Conservation (phyloP, 2,329 filamentous ascomycete genomes). For the Phaeosphaeriaceae sp. region DNA sequence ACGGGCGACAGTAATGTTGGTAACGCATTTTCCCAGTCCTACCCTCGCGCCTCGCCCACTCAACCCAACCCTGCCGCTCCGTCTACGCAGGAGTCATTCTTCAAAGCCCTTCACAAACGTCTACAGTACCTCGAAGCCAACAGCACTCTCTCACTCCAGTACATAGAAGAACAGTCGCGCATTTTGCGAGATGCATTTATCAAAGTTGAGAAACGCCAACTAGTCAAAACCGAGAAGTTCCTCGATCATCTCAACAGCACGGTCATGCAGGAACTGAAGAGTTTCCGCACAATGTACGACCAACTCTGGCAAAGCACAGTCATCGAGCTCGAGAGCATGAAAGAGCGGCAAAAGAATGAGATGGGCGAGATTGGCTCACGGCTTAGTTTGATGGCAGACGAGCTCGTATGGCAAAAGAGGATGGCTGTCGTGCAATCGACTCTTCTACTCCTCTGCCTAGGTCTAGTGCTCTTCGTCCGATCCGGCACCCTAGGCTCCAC, state of each 20-base stretch:
- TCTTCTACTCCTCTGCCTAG: constrained; percentile 83
- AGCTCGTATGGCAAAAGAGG: constrained; percentile 81
- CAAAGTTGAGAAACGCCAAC: constrained; percentile 85
- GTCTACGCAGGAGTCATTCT: constrained; percentile 95
- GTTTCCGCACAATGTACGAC: constrained; percentile 79
- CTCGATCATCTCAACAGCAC: constrained; percentile 86
- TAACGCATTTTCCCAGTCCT: constrained; percentile 21
- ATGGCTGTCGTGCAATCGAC: constrained; percentile 93
- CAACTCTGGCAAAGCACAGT: constrained; percentile 97
- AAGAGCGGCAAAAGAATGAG: constrained; percentile 82
- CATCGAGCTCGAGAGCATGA: constrained; percentile 86
- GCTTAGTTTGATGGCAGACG: constrained; percentile 89
- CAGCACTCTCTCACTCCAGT: constrained; percentile 88
- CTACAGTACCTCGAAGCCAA: constrained; percentile 91
- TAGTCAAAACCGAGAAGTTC: constrained; percentile 82
- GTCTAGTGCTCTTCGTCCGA: constrained; percentile 78
- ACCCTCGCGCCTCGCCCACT: constrained; percentile 46
- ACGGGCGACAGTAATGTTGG: constrained; percentile 25
- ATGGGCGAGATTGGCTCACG: constrained; percentile 80
- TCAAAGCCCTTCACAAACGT: constrained; percentile 94
- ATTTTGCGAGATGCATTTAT: constrained; percentile 87
- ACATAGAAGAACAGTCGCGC: constrained; percentile 94
- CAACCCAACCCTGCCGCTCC: constrained; percentile 66
- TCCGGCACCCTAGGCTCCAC: constrained; percentile 44
- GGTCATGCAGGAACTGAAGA: constrained; percentile 72